A percentile compares a stretch with the other conserved stretches of the same genome.
Conservation (phyloP, 2,329 filamentous ascomycete species). For the Ophiostoma populinum region DNA sequence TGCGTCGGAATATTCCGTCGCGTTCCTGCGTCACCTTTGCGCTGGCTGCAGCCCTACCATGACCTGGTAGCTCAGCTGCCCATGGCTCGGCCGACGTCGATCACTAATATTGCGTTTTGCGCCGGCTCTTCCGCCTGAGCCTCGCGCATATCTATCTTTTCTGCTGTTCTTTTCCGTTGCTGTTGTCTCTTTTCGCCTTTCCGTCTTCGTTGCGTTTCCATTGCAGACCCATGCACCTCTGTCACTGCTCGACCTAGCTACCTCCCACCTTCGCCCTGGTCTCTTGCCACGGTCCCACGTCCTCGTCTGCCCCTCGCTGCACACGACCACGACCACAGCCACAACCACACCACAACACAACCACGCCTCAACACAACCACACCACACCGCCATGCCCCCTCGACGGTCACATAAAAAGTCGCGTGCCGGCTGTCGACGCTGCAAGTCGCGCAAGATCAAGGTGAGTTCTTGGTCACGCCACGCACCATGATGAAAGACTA, state of each 20-base stretch:
- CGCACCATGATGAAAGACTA: too few species aligned
- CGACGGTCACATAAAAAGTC: slow-evolving; percentile 54
- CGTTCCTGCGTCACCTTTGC: too few species aligned
- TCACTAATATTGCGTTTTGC: background rate
- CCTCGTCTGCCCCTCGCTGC: background rate
- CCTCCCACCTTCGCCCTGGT: background rate
- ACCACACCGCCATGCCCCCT: slow-evolving; percentile 42
- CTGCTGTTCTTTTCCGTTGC: background rate
- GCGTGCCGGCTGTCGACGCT: slow-evolving; percentile 46
- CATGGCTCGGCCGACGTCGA: slow-evolving; percentile 9
- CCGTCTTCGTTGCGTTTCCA: background rate
- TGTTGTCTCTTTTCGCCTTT: background rate
- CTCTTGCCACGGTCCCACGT: background rate
- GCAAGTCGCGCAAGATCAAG: slow-evolving; percentile 55
- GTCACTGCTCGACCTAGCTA: too few species aligned
- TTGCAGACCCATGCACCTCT: too few species aligned
- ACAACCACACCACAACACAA: too few species aligned
- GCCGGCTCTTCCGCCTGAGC: slow-evolving; percentile 4
- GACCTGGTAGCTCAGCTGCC: slow-evolving; percentile 6
- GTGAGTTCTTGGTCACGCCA: too few species aligned
- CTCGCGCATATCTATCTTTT: background rate
- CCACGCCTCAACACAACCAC: too few species aligned
- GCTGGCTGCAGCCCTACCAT: slow-evolving; percentile 8
- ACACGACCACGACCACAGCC: too few species aligned
- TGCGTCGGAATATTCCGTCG: too few species aligned